These are phyloP conservation scores for Pachysandra terminalis DNA, from an alignment of 164 flowering plant genomes.

Conservation along the genomic window DNA sequence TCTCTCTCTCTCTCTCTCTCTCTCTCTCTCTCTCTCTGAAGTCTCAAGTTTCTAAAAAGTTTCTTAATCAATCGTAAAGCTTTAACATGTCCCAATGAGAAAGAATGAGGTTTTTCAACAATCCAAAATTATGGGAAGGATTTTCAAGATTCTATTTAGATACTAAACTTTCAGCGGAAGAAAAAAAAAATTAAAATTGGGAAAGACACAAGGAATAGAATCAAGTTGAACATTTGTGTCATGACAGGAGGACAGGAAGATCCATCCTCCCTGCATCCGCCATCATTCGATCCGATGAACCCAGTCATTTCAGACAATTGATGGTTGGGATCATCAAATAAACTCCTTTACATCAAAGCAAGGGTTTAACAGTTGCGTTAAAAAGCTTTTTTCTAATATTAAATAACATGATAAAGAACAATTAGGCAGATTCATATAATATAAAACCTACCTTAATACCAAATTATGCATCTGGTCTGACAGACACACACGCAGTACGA, in stretches of 20 bases:
- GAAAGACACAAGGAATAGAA: too few relatives aligned
- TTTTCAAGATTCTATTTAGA: conserved; percentile 6
- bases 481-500: background rate
- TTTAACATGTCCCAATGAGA: conserved; percentile 1
- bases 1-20: conserved; percentile 1
- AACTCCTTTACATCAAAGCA: too few relatives aligned
- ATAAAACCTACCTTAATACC: background rate
- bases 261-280: background rate
- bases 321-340: too few relatives aligned
- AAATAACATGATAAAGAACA: too few relatives aligned
- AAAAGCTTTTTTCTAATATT: too few relatives aligned
- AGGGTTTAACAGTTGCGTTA: too few relatives aligned
- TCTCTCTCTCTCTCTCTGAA: background rate
- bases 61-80: background rate
- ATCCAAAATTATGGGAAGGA: conserved; percentile 9
- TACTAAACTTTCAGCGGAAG: conserved; percentile 10
- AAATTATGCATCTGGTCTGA: background rate
- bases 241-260: too few relatives aligned
- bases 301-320: too few relatives aligned
- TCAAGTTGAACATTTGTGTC: too few relatives aligned
- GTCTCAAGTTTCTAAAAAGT: background rate
- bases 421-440: too few relatives aligned
- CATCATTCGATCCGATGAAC: background rate
- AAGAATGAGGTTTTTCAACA: background rate
- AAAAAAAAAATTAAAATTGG: background rate